Base-by-base conservation (phyloP, 2,329 filamentous ascomycete species). In the Stagonosporopsis tanaceti region DNA sequence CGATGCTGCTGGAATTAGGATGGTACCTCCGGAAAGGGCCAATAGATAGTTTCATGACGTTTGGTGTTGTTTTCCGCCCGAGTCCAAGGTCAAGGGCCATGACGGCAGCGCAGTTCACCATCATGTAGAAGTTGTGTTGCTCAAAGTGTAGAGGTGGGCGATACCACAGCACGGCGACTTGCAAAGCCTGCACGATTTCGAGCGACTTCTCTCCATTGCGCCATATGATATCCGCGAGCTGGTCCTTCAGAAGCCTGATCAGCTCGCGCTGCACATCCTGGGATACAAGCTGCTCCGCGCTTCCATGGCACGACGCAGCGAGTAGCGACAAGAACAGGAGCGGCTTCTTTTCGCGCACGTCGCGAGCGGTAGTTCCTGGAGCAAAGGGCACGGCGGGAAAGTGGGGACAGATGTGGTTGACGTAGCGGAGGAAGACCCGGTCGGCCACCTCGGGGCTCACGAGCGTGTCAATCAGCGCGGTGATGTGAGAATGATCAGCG, bases 61-160 rank as follows among this genome's bases (percentile, higher is more conserved):
- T 78, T n/a, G 65, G 79, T 70, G 60, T 63, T 76, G 80, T 67
- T 81, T 82, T 80, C 61, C 85, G 84, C 15, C 89, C 90, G 6
- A 96, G 84, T 0, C 92, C 92, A 32, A 96, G 84, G 66, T 96
- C 92, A 52, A 96, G 87, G 25, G 89, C 89, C 88, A 96, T 91
- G 65, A 92, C 85, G 45, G 89, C 89, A 2, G 90, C 89, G 70
- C 92, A 87, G 73, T 96, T 91, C 42, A 92, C 87, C 63, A 95
- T 84, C 78, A 94, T 91, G 77, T 95, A 96, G 74, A 95, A 96
- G 72, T 95, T 95, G 69, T 94, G 86, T 77, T 95, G 90, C 69
- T 96, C 91, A 57, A 91, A 91, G 66, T 90, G 85, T 64, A 94
- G 88, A 0, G 92, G 92, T 15, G 92, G 91, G 73, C 87, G 88